Conservation (phyloP, 78 protist species). For the Emiliania huxleyi region DNA sequence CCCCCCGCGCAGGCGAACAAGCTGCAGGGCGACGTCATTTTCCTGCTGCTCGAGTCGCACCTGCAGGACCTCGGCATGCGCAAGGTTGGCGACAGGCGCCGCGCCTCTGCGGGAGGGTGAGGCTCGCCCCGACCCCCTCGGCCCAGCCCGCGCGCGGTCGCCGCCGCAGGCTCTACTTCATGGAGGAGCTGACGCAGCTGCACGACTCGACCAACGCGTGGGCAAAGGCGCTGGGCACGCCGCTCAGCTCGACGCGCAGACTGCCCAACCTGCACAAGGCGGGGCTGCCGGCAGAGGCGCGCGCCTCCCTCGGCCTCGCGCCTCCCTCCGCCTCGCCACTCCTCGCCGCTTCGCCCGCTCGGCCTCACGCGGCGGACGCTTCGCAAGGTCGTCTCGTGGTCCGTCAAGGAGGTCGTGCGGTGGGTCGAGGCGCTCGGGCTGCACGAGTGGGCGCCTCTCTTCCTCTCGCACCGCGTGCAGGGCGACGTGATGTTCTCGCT, state of each 20-base stretch:
- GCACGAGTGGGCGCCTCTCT: not conserved
- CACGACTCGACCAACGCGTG: constrained; percentile 7
- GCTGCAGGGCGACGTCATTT: constrained; percentile 7
- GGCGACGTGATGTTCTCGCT: constrained; percentile 29
- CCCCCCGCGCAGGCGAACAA: not conserved
- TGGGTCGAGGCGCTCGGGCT: not conserved
- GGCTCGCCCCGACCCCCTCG: too few species aligned
- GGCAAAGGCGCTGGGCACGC: not conserved
- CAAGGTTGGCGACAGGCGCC: constrained; percentile 7
- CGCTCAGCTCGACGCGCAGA: not conserved
- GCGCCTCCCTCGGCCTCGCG: too few species aligned
- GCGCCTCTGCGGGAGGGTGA: too few species aligned
- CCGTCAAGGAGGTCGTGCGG: not conserved
- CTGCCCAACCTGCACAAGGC: not conserved
- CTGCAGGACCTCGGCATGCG: not conserved
- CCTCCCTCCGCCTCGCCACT: too few species aligned
- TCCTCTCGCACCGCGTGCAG: not conserved
- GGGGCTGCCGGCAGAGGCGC: not conserved
- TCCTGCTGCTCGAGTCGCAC: constrained; percentile 7
- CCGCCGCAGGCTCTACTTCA: constrained; percentile 21
- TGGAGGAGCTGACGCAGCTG: constrained; percentile 21
- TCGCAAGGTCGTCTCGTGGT: constrained; percentile 18
- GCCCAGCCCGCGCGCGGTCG: too few species aligned
- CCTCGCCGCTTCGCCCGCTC: too few species aligned
- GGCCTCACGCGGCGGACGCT: too few species aligned